Percentiles rank a stretch among this genome's conserved stretches.
phyloP scores from a whole-genome alignment of 352 stramenopile species.

The Globisporangium cederbergense region DNA sequence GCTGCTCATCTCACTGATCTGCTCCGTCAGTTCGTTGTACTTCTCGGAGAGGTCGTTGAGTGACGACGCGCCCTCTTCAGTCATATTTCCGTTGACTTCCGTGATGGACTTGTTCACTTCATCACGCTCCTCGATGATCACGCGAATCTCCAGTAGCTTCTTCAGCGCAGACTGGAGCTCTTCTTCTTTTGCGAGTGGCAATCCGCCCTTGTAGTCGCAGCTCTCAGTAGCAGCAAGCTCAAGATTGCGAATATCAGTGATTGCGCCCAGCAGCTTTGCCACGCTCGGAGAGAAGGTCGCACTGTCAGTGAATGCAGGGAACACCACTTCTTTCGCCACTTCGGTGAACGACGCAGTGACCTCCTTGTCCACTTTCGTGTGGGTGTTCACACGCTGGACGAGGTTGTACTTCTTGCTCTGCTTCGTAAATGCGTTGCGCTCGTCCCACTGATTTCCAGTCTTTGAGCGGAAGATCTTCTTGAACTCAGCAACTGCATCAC shows the following conservation, averaged over 20 bases:
- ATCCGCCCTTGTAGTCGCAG: conserved; percentile 44
- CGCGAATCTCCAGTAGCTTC: conserved; percentile 44
- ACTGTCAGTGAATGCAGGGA: conserved; percentile 32
- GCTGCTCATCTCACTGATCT: conserved; percentile 66
- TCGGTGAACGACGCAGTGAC: conserved; percentile 54
- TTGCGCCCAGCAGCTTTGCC: conserved; percentile 50
- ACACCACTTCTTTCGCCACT: conserved; percentile 25
- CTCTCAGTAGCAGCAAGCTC: conserved; percentile 54
- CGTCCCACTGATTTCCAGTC: conserved; percentile 66
- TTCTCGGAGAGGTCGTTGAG: conserved; percentile 45
- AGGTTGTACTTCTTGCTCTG: conserved; percentile 74
- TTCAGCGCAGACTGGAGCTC: conserved; percentile 46
- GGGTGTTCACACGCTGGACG: conserved; percentile 51
- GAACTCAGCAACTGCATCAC: conserved; percentile 63
- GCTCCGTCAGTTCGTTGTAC: conserved; percentile 51
- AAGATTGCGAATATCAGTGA: conserved; percentile 70
- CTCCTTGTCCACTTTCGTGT: conserved; percentile 52
- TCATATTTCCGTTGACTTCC: conserved; percentile 43
- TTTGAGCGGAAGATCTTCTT: conserved; percentile 83
- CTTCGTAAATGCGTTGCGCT: conserved; percentile 47
- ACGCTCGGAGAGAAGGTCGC: conserved; percentile 30
- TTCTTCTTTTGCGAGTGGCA: conserved; percentile 63
- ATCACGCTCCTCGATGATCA: conserved; percentile 45
- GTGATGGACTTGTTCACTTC: conserved; percentile 47
- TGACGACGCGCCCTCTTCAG: conserved; percentile 32